Conservation (phyloP, 495 filamentous ascomycete genomes). For the Baudoinia panamericana region DNA sequence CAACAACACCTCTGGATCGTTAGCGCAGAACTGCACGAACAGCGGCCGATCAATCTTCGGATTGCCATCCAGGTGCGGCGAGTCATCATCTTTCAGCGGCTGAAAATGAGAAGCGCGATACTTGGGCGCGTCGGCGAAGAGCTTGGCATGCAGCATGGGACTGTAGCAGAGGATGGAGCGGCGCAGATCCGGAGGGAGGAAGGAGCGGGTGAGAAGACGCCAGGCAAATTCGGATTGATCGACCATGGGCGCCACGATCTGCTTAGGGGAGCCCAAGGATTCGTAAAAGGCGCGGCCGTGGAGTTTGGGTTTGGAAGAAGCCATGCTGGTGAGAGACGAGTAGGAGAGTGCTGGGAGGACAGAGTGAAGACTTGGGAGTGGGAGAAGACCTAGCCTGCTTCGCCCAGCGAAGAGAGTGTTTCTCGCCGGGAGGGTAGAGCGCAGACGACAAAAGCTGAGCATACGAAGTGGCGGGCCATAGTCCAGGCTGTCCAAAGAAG, state of each 20-base stretch:
- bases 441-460: too few species aligned
- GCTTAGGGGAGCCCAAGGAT: slow-evolving; percentile 79
- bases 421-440: too few species aligned
- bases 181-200: slow-evolving; percentile 51
- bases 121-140: slow-evolving; percentile 61
- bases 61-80: slow-evolving; percentile 69
- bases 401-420: too few species aligned
- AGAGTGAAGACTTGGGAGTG: background rate
- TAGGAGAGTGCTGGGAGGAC: background rate
- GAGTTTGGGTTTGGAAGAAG: slow-evolving; percentile 5
- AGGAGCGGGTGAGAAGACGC: slow-evolving; percentile 87
- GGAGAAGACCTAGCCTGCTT: slow-evolving; percentile 3
- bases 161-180: slow-evolving; percentile 61
- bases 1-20: slow-evolving; percentile 65
- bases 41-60: slow-evolving; percentile 69
- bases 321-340: slow-evolving; percentile 5
- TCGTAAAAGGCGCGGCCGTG: slow-evolving; percentile 78
- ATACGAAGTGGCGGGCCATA: too few species aligned
- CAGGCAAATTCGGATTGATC: slow-evolving; percentile 97
- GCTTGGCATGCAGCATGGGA: slow-evolving; percentile 85
- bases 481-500: too few species aligned
- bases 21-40: slow-evolving; percentile 94
- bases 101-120: slow-evolving; percentile 71
- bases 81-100: slow-evolving; percentile 36
- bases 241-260: slow-evolving; percentile 92